Evolutionary conservation across 208 protist genomes (phyloP), one percentile per base, ranked within the genome.

Genomic region (Wallacemonas sp.): DNA sequence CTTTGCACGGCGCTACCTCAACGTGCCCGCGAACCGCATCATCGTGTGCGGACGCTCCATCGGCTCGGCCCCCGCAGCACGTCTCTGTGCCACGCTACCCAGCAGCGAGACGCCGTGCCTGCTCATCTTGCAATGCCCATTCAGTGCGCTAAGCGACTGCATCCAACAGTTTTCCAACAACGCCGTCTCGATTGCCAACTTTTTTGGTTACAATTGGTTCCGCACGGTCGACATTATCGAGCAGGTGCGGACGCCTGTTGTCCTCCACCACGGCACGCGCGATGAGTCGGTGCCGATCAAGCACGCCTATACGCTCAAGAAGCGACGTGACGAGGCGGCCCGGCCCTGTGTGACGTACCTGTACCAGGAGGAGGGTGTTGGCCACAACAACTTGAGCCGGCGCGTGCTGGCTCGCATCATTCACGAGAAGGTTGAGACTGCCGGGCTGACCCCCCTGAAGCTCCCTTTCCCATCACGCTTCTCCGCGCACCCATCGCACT

Each of bases 1-100:
- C n/a, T 95, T 91, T 60, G 77, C 76, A 21, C 61, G 76, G 12
- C 73, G 73, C 11, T 64, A 83, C 62, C 72, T 93, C 11, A 45
- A 53, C 17, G 72, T 91, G n/a, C 80, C 84, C 9, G 62, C 84
- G 0, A 55, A 73, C 28, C 77, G 77, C 33, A 56, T 95, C 36
- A 77, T 95, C 31, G 65, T 93, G n/a, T 86, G 83, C 53, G 90
- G 90, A 5, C 81, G 90, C 36, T 95, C 90, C 38, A 80, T 95
- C 65, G 90, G 90, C 1, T 78, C 84, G 8, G 88, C 80, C 0
- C 77, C 81, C 14, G 70, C 71, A 5, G 82, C 79, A 12, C 75
- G 84, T 21, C 56, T 95, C 19, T 79, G 68, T 27, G 84, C 82
- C 1, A 39, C 39, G 6, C 64, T 91, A 0, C 74, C 82, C 15